Conservation (phyloP, 2,329 filamentous ascomycete species). For the Huntiella bhutanensis region DNA sequence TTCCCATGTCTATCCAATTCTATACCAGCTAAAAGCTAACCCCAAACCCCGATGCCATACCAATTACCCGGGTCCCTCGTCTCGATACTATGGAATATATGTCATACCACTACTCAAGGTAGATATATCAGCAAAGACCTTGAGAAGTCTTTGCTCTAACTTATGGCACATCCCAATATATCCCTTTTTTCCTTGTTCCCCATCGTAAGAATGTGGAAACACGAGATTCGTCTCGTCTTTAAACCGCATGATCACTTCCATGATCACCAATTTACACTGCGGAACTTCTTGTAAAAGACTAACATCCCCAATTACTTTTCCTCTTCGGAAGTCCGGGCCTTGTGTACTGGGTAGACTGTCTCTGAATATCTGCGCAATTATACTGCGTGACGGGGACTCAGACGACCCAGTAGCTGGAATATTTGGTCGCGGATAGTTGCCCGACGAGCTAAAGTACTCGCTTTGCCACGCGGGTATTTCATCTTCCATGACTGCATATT, state of each 20-base stretch:
- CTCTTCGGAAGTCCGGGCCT: no score
- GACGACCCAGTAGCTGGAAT: background rate
- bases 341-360: no score
- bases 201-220: background rate
- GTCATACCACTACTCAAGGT: background rate
- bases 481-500: background rate
- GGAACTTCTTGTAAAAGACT: background rate
- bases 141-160: background rate
- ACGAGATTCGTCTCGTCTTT: background rate
- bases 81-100: background rate
- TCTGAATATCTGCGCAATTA: no score
- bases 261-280: background rate
- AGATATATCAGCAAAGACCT: background rate
- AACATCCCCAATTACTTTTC: background rate
- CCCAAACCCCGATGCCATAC: no score
- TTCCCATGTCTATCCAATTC: no score
- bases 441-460: background rate
- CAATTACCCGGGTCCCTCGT: no score
- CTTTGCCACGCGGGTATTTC: background rate
- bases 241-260: background rate
- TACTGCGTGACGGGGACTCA: no score
- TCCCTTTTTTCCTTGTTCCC: background rate
- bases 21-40: no score
- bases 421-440: background rate
- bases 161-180: background rate